Conservation (phyloP, 352 stramenopile genomes). For the Pythium brassicae region DNA sequence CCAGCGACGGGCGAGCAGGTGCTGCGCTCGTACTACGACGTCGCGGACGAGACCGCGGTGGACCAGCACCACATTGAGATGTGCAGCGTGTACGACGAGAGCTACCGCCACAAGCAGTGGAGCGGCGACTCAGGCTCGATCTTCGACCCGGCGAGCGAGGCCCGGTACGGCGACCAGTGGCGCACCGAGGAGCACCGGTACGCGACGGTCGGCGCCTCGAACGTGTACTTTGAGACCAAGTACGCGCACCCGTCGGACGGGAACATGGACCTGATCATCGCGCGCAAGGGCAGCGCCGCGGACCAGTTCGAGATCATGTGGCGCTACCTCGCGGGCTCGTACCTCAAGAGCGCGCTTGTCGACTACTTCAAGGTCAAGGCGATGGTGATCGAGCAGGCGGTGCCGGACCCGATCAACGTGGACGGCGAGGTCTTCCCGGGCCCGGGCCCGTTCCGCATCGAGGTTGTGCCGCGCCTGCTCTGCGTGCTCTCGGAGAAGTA, state of each 20-base stretch:
- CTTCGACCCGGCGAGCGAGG: constrained; percentile 51
- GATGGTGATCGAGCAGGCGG: constrained; percentile 61
- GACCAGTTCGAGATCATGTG: constrained; percentile 46
- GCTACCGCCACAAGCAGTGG: constrained; percentile 48
- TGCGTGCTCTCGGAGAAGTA: constrained; percentile 79
- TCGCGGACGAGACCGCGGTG: constrained; percentile 46
- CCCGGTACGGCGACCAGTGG: constrained; percentile 56
- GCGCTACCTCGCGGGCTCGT: constrained; percentile 51
- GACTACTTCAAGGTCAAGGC: constrained; percentile 80
- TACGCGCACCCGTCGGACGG: constrained; percentile 75
- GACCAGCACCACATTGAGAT: constrained; percentile 73
- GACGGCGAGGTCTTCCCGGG: constrained; percentile 69
- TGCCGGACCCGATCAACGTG: constrained; percentile 66
- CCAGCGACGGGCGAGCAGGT: constrained; percentile 41
- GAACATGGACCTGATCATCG: constrained; percentile 77
- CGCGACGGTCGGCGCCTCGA: constrained; percentile 56
- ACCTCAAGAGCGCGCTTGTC: constrained; percentile 52
- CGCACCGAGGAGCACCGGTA: constrained; percentile 42
- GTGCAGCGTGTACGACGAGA: constrained; percentile 73
- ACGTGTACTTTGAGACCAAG: constrained; percentile 81
- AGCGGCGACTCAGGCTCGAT: constrained; percentile 53
- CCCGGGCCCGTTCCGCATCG: constrained; percentile 61
- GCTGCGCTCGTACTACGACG: constrained; percentile 71
- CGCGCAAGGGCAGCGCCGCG: constrained; percentile 39
- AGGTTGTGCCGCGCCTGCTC: constrained; percentile 67